A percentile compares a stretch with the other conserved stretches of the same genome.
Conservation (phyloP, 1,284 basidiomycete genomes). For the Porogramme epimiltina region DNA sequence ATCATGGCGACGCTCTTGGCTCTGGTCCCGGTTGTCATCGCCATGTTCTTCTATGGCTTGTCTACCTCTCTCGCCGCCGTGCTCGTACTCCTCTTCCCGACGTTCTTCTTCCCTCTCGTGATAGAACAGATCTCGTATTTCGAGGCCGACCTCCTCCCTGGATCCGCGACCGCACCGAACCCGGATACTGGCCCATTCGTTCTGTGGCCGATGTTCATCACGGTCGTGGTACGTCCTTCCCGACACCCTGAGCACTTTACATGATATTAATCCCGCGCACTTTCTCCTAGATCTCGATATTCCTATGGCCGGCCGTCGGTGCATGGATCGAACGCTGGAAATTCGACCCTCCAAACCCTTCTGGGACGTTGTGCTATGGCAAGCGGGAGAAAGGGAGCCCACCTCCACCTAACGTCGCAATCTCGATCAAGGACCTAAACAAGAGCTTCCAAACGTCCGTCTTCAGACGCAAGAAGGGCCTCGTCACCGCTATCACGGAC, state of each 20-base stretch:
- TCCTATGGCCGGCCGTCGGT: constrained; percentile 72
- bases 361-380: constrained; percentile 16
- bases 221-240: constrained; percentile 52
- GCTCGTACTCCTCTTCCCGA: constrained; percentile 74
- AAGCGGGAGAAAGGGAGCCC: constrained; percentile 19
- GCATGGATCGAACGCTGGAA: constrained; percentile 58
- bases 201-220: constrained; percentile 62
- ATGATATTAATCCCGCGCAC: too few species aligned
- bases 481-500: constrained; percentile 62
- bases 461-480: constrained; percentile 39
- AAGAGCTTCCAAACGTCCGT: constrained; percentile 56
- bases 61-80: constrained; percentile 53
- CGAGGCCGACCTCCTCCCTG: constrained; percentile 57
- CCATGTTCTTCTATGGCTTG: constrained; percentile 52
- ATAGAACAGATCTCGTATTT: constrained; percentile 67
- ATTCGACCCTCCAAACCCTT: constrained; percentile 57
- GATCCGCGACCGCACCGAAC: too few species aligned
- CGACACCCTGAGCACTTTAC: neutral
- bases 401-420: constrained; percentile 45
- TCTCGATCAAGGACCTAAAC: constrained; percentile 59
- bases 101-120: constrained; percentile 76
- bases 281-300: constrained; percentile 55
- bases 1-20: constrained; percentile 66
- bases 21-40: constrained; percentile 71
- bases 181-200: too few species aligned